These are phyloP conservation scores for Intubia oerlemansii DNA, from an alignment of 2,329 filamentous ascomycete species.

Conservation along the genomic window DNA sequence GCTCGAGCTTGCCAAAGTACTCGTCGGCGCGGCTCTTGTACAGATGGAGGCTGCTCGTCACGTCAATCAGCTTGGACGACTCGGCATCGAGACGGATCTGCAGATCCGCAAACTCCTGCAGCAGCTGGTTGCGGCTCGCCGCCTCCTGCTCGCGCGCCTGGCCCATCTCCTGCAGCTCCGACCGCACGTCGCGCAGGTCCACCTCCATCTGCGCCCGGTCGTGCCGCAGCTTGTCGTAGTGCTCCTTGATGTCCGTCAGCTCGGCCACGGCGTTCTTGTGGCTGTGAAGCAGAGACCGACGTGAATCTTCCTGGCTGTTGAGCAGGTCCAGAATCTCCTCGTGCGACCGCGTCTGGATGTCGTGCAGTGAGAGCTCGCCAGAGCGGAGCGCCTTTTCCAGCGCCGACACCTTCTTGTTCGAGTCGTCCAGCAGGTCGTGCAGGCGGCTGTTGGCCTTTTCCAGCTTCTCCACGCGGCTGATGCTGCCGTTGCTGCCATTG, in stretches of 20 bases:
- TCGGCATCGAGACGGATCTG: conserved; percentile 87
- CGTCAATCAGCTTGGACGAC: conserved; percentile 63
- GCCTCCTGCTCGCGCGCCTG: conserved; percentile 68
- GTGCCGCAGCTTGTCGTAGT: conserved; percentile 74
- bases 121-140: conserved; percentile 66
- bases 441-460: conserved; percentile 81
- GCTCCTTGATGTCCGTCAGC: conserved; percentile 64
- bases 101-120: conserved; percentile 82
- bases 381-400: conserved; percentile 72
- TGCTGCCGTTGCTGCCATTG: conserved; percentile 1
- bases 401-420: conserved; percentile 73
- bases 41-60: conserved; percentile 61
- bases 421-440: conserved; percentile 89
- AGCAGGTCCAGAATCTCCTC: conserved; percentile 86
- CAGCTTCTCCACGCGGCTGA: conserved; percentile 64
- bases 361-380: conserved; percentile 71
- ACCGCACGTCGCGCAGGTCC: conserved; percentile 64
- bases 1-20: conserved; percentile 92
- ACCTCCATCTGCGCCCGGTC: conserved; percentile 62
- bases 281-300: conserved; percentile 58
- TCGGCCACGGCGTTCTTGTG: conserved; percentile 76
- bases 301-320: conserved; percentile 79
- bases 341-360: conserved; percentile 82
- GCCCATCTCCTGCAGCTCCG: conserved; percentile 64
- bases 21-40: conserved; percentile 90